A percentile compares a stretch with the other conserved stretches of the same genome.
These are phyloP conservation scores for Rhizopus delemar DNA, from an alignment of 371 early-diverging fungal species.

Conservation along the genomic window DNA sequence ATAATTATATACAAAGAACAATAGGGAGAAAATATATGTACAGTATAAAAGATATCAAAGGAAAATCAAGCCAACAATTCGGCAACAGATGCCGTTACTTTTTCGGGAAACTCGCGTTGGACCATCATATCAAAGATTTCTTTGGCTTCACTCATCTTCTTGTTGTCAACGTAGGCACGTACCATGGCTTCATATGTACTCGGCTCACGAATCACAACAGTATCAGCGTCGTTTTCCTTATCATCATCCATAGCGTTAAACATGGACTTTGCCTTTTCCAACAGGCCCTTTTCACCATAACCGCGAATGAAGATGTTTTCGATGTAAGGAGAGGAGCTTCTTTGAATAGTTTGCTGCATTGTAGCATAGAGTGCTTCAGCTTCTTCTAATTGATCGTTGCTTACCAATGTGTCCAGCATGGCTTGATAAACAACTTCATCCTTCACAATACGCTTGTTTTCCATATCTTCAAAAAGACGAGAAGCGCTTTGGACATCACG, in stretches of 20 bases:
- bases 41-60: not conserved
- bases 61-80: conserved; percentile 26
- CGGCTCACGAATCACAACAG: conserved; percentile 56
- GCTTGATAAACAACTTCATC: conserved; percentile 65
- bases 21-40: conserved; percentile 12
- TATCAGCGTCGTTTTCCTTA: conserved; percentile 21
- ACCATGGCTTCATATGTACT: conserved; percentile 70
- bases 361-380: conserved; percentile 49
- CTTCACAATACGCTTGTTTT: conserved; percentile 35
- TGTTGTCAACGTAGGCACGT: conserved; percentile 53
- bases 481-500: conserved; percentile 56
- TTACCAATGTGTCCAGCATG: conserved; percentile 58
- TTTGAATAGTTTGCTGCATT: conserved; percentile 26
- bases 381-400: conserved; percentile 40
- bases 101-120: conserved; percentile 51
- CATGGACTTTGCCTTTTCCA: conserved; percentile 50
- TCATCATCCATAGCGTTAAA: conserved; percentile 62
- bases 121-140: conserved; percentile 42
- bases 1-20: not conserved
- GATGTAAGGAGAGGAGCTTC: conserved; percentile 60
- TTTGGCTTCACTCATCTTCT: conserved; percentile 46
- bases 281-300: conserved; percentile 48
- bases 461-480: conserved; percentile 55
- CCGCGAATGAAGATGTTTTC: conserved; percentile 68
- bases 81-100: conserved; percentile 46